Conservation (phyloP, 768 basidiomycete genomes). For the Psilocybe subaeruginosa region DNA sequence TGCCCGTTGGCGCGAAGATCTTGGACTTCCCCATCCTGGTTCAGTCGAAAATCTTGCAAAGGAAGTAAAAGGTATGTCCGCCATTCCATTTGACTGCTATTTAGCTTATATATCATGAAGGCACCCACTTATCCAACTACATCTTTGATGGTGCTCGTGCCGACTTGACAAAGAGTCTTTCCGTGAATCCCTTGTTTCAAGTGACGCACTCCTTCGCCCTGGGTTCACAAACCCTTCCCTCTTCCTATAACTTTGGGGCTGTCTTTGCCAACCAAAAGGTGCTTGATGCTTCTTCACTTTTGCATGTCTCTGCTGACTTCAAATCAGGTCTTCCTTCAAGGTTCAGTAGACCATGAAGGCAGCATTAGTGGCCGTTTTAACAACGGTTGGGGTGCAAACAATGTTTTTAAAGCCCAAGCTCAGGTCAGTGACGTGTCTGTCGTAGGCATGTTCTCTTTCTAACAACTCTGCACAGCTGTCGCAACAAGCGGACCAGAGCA, state of each 20-base stretch:
- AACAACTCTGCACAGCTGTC: slow-evolving; percentile 60
- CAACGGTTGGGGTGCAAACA: slow-evolving; percentile 79
- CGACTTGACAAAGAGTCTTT: slow-evolving; percentile 92
- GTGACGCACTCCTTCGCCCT: slow-evolving; percentile 95
- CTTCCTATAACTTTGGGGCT: slow-evolving; percentile 94
- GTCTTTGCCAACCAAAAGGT: slow-evolving; percentile 88
- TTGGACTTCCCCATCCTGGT: slow-evolving; percentile 90
- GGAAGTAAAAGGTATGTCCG: slow-evolving; percentile 89
- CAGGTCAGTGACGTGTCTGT: slow-evolving; percentile 61
- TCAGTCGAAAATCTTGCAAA: slow-evolving; percentile 90
- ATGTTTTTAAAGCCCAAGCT: slow-evolving; percentile 84
- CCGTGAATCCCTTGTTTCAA: slow-evolving; percentile 95
- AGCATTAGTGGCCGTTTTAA: slow-evolving; percentile 88
- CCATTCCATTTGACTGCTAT: slow-evolving; percentile 10
- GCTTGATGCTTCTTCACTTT: slow-evolving; percentile 20
- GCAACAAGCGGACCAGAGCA: slow-evolving; percentile 76
- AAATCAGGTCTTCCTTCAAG: slow-evolving; percentile 85
- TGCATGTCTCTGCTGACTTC: slow-evolving; percentile 23
- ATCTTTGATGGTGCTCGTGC: slow-evolving; percentile 97
- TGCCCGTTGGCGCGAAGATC: slow-evolving; percentile 77
- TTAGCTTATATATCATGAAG: slow-evolving; percentile 40
- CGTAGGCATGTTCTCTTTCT: background rate
- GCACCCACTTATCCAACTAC: slow-evolving; percentile 90
- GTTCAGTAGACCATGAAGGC: slow-evolving; percentile 92
- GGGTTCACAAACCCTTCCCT: slow-evolving; percentile 80